Base-by-base conservation (phyloP, 148 eudicot species). In the Suaeda aralocaspica region DNA sequence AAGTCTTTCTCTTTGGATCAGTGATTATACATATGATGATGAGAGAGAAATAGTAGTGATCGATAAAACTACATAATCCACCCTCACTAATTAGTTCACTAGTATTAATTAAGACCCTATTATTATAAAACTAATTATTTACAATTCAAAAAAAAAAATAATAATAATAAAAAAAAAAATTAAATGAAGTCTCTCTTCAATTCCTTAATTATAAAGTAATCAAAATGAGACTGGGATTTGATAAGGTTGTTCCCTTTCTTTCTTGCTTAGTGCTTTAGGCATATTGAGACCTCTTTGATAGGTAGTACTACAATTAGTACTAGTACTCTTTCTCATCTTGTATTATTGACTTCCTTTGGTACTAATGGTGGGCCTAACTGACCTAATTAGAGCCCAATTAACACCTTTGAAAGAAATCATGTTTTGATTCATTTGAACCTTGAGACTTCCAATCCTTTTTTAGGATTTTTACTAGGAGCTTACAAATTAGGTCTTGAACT, bases 301-400 rank as follows among this genome's bases (percentile, higher is more conserved):
- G 57, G 41, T 44, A 49, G 21, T 68, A 51, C 49, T 76, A 42
- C 21, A 41, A n/a, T 53, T 55, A 36, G 36, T 68, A 49, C 36
- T 78, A 7, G 56, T 53, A 26, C 70, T 73, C 26, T 53, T 75
- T 76, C 67, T 89, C n/a, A 75, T 70, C 82, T 80, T 80, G 58
- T 46, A 18, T 74, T 84, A 3, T 79, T 72, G 6, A 74, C 24
- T 53, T 84, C 83, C 52, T 64, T 80, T 42, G 92, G 96, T n/a
- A 90, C 92, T 76, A 84, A 84, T 5, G 96, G 96, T 6, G 96
- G 96, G 96, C 75, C 75, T 75, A 59, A 88, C 92, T 6, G 96
- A 83, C 81, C 96, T 84, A 53, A 90, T 90, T 65, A 90, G 74
- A 42, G 96, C 96, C 96, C 96, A 90, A 77, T 90, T 90, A 72